These are phyloP conservation scores for Stylonectria norvegica DNA, from an alignment of 2,329 filamentous ascomycete genomes.

Conservation along the genomic window DNA sequence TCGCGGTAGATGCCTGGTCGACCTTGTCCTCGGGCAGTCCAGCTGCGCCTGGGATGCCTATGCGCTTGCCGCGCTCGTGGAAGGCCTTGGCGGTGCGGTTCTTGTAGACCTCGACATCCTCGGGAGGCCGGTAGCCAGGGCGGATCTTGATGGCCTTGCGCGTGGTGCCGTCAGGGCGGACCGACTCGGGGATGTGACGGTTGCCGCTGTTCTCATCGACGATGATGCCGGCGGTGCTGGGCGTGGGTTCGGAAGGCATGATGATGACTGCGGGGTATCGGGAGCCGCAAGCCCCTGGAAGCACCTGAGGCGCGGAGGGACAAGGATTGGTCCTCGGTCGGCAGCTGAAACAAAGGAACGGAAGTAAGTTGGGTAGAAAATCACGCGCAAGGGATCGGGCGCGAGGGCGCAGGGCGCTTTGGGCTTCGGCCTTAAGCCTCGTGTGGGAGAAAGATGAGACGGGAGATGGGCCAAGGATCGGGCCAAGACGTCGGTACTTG, in stretches of 20 bases:
- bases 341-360: slow-evolving; percentile 4
- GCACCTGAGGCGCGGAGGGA: slow-evolving; percentile 4
- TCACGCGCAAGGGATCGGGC: neutral
- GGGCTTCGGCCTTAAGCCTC: neutral
- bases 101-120: slow-evolving; percentile 95
- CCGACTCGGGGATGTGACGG: slow-evolving; percentile 84
- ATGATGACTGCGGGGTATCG: slow-evolving; percentile 17
- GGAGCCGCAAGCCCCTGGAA: no score
- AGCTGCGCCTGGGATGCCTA: slow-evolving; percentile 68
- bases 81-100: slow-evolving; percentile 84
- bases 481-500: no score
- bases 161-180: slow-evolving; percentile 83
- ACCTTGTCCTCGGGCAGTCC: slow-evolving; percentile 49
- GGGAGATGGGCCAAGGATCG: no score
- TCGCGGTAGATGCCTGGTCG: slow-evolving; percentile 48
- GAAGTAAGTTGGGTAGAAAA: neutral
- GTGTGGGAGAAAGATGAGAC: neutral
- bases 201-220: slow-evolving; percentile 72
- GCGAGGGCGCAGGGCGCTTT: no score
- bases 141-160: slow-evolving; percentile 91
- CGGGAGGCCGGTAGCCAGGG: slow-evolving; percentile 88
- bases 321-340: slow-evolving; percentile 2
- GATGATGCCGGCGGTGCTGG: slow-evolving; percentile 69
- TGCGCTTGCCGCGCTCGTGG: slow-evolving; percentile 66
- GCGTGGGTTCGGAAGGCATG: slow-evolving; percentile 51